These are phyloP conservation scores for Cystobasidium slooffiae DNA, from an alignment of 1,284 basidiomycete species.

Conservation along the genomic window DNA sequence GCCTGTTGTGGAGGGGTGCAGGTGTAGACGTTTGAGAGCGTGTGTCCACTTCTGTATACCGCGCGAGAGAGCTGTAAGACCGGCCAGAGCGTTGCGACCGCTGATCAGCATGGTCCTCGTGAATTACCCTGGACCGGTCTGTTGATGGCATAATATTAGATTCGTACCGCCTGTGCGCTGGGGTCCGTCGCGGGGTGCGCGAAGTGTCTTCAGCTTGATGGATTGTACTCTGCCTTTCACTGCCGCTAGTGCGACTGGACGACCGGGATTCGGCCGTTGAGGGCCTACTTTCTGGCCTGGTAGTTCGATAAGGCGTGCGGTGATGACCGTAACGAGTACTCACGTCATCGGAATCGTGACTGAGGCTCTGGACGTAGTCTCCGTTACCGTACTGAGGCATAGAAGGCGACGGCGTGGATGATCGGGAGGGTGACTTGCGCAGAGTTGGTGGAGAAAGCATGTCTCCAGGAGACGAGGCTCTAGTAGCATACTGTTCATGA, in stretches of 20 bases:
- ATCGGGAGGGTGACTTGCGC: too few species aligned
- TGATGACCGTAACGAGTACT: neutral
- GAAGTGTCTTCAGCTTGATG: neutral
- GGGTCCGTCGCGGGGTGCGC: constrained; percentile 6
- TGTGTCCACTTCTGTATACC: too few species aligned
- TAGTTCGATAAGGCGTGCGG: neutral
- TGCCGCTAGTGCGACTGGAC: neutral
- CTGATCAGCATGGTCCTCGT: too few species aligned
- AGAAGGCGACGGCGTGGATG: neutral
- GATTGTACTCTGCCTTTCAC: too few species aligned
- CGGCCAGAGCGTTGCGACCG: too few species aligned
- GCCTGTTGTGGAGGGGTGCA: too few species aligned
- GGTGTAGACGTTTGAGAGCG: too few species aligned
- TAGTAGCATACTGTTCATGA: too few species aligned
- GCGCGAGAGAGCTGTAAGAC: too few species aligned
- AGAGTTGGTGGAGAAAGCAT: too few species aligned
- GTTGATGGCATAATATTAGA: neutral
- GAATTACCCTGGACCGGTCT: neutral
- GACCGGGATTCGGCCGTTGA: neutral
- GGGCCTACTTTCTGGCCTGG: neutral
- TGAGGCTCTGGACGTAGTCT: neutral
- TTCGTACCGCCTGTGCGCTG: neutral
- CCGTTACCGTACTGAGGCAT: neutral
- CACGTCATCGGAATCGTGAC: neutral
- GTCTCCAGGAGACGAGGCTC: too few species aligned